Evolutionary conservation across 345 rosid genomes (phyloP), one percentile per base, ranked within the genome.

Genomic region (Arabidopsis thaliana): DNA sequence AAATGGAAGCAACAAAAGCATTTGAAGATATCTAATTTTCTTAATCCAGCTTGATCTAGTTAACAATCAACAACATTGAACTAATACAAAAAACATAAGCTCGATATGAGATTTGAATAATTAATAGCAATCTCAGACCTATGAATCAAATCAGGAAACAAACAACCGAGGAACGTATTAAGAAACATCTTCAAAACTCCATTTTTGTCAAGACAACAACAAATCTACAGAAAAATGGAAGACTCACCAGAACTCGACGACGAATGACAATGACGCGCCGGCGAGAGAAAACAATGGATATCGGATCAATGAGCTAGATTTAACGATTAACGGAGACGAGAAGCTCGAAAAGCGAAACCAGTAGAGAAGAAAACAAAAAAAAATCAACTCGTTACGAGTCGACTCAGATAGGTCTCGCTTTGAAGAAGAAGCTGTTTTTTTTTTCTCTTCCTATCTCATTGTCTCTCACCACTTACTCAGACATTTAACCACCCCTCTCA

Each of bases 371-470:
- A 42, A 44, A 20, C 13, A 37, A 7, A 41, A 10, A 44, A 33
- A 45, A 48, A 69, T 24, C 55, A 79, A 69, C 73, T 67, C 77
- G 81, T 24, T 40, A 44, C 10, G 77, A 78, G 81, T 78, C 77
- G 77, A 71, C 77, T 78, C 73, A 50, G 72, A 50, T 7, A 65
- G 33, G 65, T 32, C 34, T 77, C 72, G 57, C 80, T 69, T 45
- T 45, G 50, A 48, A 16, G 65, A 69, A 77, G 65, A 69, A 77
- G 76, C 72, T 77, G 68, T 32, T 9, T 49, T 63, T 13, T 20
- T 49, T 9, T 7, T 63, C 49, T 62, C 71, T 61, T 37, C 66
- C 80, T 42, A 52, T 69, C 65, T 76, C 74, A 44, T 76, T 58
- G 69, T 42, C 63, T 51, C 67, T 60, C 69, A 37, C 79, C 73